A percentile compares a stretch with the other conserved stretches of the same genome.
Evolutionary conservation across 2,329 filamentous ascomycete genomes (phyloP).

Genomic region (Paracoccidioides lutzii): DNA sequence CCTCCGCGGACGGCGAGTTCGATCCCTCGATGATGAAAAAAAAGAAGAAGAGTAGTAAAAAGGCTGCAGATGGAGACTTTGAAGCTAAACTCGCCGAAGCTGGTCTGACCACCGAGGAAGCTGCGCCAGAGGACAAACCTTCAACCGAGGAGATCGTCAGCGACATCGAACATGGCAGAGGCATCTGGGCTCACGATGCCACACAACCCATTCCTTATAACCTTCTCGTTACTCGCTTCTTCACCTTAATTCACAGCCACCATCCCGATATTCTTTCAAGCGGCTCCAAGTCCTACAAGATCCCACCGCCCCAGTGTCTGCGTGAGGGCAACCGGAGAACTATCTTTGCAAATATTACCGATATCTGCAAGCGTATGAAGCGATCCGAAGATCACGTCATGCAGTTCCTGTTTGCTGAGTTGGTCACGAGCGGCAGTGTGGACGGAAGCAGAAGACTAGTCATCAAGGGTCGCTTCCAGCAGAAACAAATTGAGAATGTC

Average conservation of each 20-base stretch:
- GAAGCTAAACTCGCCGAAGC: conserved; percentile 53
- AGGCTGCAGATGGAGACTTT: conserved; percentile 49
- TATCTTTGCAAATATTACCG: conserved; percentile 96
- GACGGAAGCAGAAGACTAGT: conserved; percentile 86
- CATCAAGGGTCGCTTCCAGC: conserved; percentile 99
- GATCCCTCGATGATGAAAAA: conserved; percentile 70
- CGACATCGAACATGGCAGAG: conserved; percentile 76
- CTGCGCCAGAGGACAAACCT: conserved; percentile 42
- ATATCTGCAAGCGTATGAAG: conserved; percentile 99
- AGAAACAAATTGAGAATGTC: conserved; percentile 98
- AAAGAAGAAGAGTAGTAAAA: conserved; percentile 53
- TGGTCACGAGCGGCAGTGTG: conserved; percentile 92
- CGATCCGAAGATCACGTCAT: conserved; percentile 95
- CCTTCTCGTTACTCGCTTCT: conserved; percentile 81
- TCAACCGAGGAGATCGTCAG: conserved; percentile 45
- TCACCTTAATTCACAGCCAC: conserved; percentile 83
- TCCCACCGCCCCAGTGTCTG: conserved; percentile 93
- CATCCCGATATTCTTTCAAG: conserved; percentile 89
- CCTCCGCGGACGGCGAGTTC: conserved; percentile 46
- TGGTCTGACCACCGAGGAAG: conserved; percentile 46
- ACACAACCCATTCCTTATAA: conserved; percentile 69
- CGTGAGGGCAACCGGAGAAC: conserved; percentile 99
- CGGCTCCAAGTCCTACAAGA: conserved; percentile 94
- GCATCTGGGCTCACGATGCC: conserved; percentile 77
- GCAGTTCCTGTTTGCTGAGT: conserved; percentile 90